These are phyloP conservation scores for Mycena pura DNA, from an alignment of 768 basidiomycete species.

Conservation along the genomic window DNA sequence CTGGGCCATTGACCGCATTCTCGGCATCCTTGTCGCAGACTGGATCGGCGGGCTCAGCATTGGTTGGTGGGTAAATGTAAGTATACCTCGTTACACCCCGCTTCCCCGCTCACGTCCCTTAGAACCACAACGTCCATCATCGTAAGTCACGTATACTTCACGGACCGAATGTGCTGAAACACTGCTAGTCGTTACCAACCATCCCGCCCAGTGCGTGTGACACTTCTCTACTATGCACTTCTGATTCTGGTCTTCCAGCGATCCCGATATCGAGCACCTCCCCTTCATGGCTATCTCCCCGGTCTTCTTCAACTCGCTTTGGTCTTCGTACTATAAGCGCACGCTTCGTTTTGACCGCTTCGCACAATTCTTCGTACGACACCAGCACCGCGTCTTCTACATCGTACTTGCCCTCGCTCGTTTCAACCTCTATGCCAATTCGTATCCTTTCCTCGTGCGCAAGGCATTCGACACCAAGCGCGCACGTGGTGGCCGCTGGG, in stretches of 20 bases:
- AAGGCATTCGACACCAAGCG: slow-evolving; percentile 69
- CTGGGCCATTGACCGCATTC: slow-evolving; percentile 80
- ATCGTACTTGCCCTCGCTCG: slow-evolving; percentile 87
- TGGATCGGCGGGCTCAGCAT: slow-evolving; percentile 93
- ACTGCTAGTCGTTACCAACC: slow-evolving; percentile 88
- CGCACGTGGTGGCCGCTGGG: slow-evolving; percentile 76
- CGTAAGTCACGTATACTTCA: slow-evolving; percentile 57
- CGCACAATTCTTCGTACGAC: slow-evolving; percentile 65
- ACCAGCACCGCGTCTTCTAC: slow-evolving; percentile 95
- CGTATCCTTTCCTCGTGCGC: slow-evolving; percentile 77
- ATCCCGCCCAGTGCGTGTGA: slow-evolving; percentile 84
- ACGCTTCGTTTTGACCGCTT: slow-evolving; percentile 80
- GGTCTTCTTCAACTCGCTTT: slow-evolving; percentile 82
- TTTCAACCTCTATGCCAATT: slow-evolving; percentile 93
- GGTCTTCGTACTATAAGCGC: slow-evolving; percentile 95
- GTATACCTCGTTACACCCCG: slow-evolving; percentile 40
- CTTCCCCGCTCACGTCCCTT: slow-evolving; percentile 17
- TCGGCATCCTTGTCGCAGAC: slow-evolving; percentile 82
- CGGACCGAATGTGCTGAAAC: slow-evolving; percentile 17
- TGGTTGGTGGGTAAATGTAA: slow-evolving; percentile 97
- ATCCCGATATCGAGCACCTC: slow-evolving; percentile 86
- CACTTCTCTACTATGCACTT: not conserved
- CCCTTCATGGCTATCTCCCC: slow-evolving; percentile 96
- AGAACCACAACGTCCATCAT: slow-evolving; percentile 97
- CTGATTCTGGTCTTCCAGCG: slow-evolving; percentile 47